Evolutionary conservation across 495 filamentous ascomycete genomes (phyloP), one percentile per base, ranked within the genome.

Genomic region (Parathielavia appendiculata): DNA sequence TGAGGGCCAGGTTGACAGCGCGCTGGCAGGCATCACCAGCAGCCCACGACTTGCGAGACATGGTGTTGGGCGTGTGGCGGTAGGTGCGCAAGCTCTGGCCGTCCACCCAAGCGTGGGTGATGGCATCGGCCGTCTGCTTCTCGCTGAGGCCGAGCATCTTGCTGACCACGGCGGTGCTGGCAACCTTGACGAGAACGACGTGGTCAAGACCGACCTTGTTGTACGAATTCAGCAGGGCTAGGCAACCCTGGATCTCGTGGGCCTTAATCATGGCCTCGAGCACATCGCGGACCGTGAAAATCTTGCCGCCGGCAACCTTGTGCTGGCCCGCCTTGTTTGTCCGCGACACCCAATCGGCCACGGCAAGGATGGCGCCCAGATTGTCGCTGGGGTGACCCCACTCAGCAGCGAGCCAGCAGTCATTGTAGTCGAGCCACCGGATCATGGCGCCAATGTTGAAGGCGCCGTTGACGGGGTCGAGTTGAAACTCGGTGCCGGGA

Each of bases 381-480:
- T 65, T 82, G 34, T 84, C 83, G 22, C 76, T 76, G 30, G 80
- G 93, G 69, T 98, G 93, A 46, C 93, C 93, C 93, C 93, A 98
- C 77, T 98, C 93, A 55, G 93, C 93, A 16, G 93, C 93, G 56
- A 98, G 79, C 95, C 93, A 98, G 82, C 93, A 97, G 81, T 98
- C 93, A 71, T 98, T 98, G 83, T 97, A 98, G 74, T 98, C 93
- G 54, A 98, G 83, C 93, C 93, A 98, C 63, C 93, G 82, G 75
- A 98, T 96, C 85, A 93, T 95, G 61, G 95, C 86, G 58, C 93
- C 93, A 58, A 98, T 97, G 81, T 98, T 97, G 82, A 98, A 98
- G 55, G 93, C 93, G 43, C 89, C 93, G 60, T 91, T 88, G 63
- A 98, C 86, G 23, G 93, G 93, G 73, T 98, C 93, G 54, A 98